A percentile compares a stretch with the other conserved stretches of the same genome.
phyloP scores from a whole-genome alignment of 1,284 basidiomycete species.

The Puccinia novopanici region DNA sequence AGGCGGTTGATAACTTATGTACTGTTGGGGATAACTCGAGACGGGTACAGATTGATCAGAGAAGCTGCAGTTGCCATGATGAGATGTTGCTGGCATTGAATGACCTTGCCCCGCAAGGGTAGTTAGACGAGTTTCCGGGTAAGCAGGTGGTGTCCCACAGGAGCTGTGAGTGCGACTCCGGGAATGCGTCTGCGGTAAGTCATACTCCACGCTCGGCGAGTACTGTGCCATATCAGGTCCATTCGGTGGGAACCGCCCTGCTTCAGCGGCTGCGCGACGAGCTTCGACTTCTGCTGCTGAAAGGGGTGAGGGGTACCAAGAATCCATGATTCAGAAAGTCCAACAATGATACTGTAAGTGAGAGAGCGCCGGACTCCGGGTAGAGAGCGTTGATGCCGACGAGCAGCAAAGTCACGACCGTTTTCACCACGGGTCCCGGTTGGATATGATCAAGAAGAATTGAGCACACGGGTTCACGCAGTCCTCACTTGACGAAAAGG shows the following conservation, averaged over 20 bases:
- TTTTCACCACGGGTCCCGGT: background rate
- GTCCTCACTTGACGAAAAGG: constrained; percentile 22
- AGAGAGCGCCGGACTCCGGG: background rate
- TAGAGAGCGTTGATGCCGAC: background rate
- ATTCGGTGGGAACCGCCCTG: background rate
- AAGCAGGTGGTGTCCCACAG: constrained; percentile 30
- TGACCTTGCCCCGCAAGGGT: background rate
- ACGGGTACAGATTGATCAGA: constrained; percentile 17
- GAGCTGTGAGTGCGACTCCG: constrained; percentile 22
- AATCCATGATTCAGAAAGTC: constrained; percentile 28
- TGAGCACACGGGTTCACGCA: background rate
- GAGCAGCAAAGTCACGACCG: background rate
- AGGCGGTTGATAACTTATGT: background rate
- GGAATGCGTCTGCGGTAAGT: constrained; percentile 25
- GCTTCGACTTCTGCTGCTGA: constrained; percentile 20
- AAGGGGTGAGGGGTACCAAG: constrained; percentile 37
- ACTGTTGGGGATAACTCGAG: constrained; percentile 19
- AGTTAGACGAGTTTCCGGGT: background rate
- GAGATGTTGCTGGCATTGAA: background rate
- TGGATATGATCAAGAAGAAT: background rate
- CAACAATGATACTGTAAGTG: background rate
- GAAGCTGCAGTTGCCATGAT: constrained; percentile 11
- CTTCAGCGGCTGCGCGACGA: constrained; percentile 28
- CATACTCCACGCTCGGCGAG: constrained; percentile 21
- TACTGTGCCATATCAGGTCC: constrained; percentile 9